phyloP scores from a whole-genome alignment of 2,329 filamentous ascomycete species.

The Botrytis sinoallii region DNA sequence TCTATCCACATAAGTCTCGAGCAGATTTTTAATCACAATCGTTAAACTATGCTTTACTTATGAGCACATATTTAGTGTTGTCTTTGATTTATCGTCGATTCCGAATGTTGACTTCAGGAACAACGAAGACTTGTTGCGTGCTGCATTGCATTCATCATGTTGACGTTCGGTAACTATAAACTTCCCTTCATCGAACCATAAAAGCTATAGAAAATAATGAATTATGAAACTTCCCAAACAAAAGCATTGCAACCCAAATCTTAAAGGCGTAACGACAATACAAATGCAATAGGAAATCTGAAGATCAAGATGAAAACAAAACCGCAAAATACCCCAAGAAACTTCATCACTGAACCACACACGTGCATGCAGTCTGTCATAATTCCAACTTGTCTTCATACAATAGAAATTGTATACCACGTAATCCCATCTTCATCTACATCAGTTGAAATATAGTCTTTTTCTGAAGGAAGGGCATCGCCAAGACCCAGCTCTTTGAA shows the following conservation, averaged over 20 bases:
- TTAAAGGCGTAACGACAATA: background rate
- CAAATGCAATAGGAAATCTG: background rate
- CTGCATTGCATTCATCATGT: background rate
- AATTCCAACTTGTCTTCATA: background rate
- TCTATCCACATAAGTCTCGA: background rate
- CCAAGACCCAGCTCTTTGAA: background rate
- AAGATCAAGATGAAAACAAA: background rate
- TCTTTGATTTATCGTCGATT: no score
- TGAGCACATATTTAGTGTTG: background rate
- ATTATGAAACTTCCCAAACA: rapidly evolving
- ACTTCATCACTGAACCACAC: rapidly evolving
- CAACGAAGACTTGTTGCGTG: background rate
- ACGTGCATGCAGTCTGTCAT: background rate
- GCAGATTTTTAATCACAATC: rapidly evolving
- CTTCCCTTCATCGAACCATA: background rate
- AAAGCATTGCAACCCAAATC: rapidly evolving
- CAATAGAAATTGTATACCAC: background rate
- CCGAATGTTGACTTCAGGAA: background rate
- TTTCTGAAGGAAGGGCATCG: background rate
- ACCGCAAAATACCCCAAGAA: background rate
- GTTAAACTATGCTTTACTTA: background rate
- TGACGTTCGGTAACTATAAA: rapidly evolving
- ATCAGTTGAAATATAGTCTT: background rate
- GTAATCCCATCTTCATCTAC: background rate
- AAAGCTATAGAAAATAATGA: background rate